phyloP scores from a whole-genome alignment of 805 yeast species.

The Suhomyces prunicola region DNA sequence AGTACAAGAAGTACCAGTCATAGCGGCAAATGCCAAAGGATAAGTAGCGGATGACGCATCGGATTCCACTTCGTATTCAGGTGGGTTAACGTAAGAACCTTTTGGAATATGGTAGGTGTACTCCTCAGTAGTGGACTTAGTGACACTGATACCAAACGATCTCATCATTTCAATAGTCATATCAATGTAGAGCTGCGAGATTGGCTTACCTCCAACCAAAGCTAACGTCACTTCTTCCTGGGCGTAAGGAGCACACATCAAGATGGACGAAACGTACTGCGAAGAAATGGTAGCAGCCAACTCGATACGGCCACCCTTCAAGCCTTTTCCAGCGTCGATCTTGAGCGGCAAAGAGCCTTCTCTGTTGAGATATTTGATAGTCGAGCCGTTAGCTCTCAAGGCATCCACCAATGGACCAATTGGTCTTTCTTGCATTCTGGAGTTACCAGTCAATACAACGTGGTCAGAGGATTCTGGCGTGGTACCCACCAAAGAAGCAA shows the following conservation, averaged over 20 bases:
- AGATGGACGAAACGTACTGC: slow-evolving; percentile 91
- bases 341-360: slow-evolving; percentile 85
- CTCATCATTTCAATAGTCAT: slow-evolving; percentile 97
- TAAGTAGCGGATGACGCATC: slow-evolving; percentile 98
- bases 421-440: slow-evolving; percentile 96
- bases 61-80: slow-evolving; percentile 85
- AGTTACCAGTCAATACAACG: slow-evolving; percentile 84
- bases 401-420: slow-evolving; percentile 96
- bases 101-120: slow-evolving; percentile 89
- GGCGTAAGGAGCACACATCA: slow-evolving; percentile 98
- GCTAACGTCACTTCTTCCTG: slow-evolving; percentile 80
- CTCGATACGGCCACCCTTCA: slow-evolving; percentile 89
- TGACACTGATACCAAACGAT: slow-evolving; percentile 78
- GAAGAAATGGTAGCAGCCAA: slow-evolving; percentile 95
- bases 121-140: slow-evolving; percentile 63
- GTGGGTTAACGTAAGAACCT: slow-evolving; percentile 76
- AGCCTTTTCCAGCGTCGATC: slow-evolving; percentile 63
- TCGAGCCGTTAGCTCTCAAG: slow-evolving; percentile 72
- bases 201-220: slow-evolving; percentile 94
- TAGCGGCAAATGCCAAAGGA: slow-evolving; percentile 95
- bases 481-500: slow-evolving; percentile 73
- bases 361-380: slow-evolving; percentile 64
- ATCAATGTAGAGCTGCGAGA: slow-evolving; percentile 91
- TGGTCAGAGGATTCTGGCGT: slow-evolving; percentile 35
- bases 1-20: slow-evolving; percentile 89